Base-by-base conservation (phyloP, 495 filamentous ascomycete genomes). In the Geopyxis carbonaria region DNA sequence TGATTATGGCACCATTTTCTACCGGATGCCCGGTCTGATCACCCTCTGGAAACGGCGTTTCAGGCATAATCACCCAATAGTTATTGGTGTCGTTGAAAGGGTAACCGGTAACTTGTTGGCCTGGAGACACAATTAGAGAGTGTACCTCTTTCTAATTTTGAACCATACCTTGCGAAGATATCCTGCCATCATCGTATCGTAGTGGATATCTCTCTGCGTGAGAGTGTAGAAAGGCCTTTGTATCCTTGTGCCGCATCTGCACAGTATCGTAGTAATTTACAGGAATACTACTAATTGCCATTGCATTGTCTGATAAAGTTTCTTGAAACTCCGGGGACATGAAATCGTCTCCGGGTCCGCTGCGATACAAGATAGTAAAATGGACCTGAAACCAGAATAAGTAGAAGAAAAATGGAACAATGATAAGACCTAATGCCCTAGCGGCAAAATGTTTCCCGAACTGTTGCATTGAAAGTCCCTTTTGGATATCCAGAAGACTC, bases 381-480 rank as follows among this genome's bases (percentile, higher is more conserved):
- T 97, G 89, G 22, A 95, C 85, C 65, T 95, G 89, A 74, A 97
- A 97, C 91, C 91, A 97, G 67, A 97, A 97, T 21, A 97, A 70
- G 58, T 95, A 97, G 61, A 95, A 89, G 48, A 95, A 68, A 70
- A 94, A 93, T 24, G 89, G 89, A 34, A 95, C 69, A 30, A 92
- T 51, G 47, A 95, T 81, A 25, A 97, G 65, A 6, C 76, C 84
- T 47, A 89, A 65, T 11, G 72, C 68, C 21, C 89, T 80, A 48
- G 89, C 89, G 6, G 63, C 70, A 54, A 97, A 87, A 58, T 97
- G 89, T 64, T 91, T 87, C 35, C 67, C 69, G 62, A 93, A 95
- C 34, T 78, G 66, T 34, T 68, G 63, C 50, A 97, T 66, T 46
- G 62, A 73, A 39, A 97, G 66, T 18, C 82, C 70, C 25, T 85